Percentiles rank a stretch among this genome's conserved stretches.
Conservation (phyloP, 257 asterid species). For the Nicotiana otophora region DNA sequence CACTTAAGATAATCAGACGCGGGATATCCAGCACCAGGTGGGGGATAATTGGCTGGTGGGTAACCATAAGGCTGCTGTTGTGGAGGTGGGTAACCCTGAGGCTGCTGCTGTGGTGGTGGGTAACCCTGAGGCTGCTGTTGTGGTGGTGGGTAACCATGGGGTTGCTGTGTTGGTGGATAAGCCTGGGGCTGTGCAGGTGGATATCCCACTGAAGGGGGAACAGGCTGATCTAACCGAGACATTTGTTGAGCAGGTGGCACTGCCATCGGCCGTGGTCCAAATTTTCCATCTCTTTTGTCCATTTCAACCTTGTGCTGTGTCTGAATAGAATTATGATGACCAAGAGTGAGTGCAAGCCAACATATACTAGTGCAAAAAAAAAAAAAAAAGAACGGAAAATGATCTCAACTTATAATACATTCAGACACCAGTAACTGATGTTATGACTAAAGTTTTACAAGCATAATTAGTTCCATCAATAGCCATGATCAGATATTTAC, state of each 20-base stretch:
- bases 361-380: neutral
- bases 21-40: conserved; percentile 14
- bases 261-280: conserved; percentile 23
- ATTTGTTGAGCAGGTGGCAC: conserved; percentile 34
- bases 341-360: neutral
- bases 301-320: conserved; percentile 40
- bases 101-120: conserved; percentile 11
- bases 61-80: neutral
- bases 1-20: neutral
- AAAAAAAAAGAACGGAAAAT: neutral
- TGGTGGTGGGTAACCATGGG: conserved; percentile 12
- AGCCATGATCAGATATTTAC: neutral
- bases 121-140: conserved; percentile 3
- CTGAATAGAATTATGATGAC: conserved; percentile 9
- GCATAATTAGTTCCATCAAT: neutral
- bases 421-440: neutral
- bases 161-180: conserved; percentile 12
- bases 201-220: conserved; percentile 26
- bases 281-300: conserved; percentile 40
- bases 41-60: conserved; percentile 20
- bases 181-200: conserved; percentile 21
- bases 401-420: neutral
- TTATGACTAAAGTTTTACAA: neutral
- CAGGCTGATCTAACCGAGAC: conserved; percentile 31
- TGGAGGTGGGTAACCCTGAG: neutral